Evolutionary conservation across 106 monocot genomes (phyloP).

Genomic region (Dioscorea zingiberensis): DNA sequence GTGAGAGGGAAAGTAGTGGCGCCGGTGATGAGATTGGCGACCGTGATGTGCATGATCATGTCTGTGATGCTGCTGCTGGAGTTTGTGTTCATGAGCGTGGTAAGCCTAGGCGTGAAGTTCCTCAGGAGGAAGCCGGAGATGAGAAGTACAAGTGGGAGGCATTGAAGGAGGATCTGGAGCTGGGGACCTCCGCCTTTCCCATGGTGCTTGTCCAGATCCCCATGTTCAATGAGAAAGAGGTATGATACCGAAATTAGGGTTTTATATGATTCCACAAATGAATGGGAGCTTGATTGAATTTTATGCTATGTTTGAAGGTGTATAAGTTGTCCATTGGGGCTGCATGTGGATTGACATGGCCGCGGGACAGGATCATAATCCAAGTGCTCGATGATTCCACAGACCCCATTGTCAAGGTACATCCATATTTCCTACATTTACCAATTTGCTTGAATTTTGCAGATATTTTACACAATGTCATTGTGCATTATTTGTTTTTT

Average conservation of each 20-base stretch:
- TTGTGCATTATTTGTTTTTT: too few relatives aligned
- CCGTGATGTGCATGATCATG: slow-evolving; percentile 30
- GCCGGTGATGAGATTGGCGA: slow-evolving; percentile 23
- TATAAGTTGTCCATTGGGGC: slow-evolving; percentile 47
- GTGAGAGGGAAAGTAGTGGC: background rate
- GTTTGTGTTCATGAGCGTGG: slow-evolving; percentile 27
- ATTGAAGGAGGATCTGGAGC: slow-evolving; percentile 32
- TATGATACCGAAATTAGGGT: background rate
- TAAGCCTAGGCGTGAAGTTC: slow-evolving; percentile 23
- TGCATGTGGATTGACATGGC: slow-evolving; percentile 49
- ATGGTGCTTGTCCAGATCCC: slow-evolving; percentile 57
- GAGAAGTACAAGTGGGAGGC: slow-evolving; percentile 47
- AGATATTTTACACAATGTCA: too few relatives aligned
- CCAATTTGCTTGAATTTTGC: too few relatives aligned
- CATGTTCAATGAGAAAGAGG: slow-evolving; percentile 50
- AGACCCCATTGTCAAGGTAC: slow-evolving; percentile 38
- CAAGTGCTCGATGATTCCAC: slow-evolving; percentile 62
- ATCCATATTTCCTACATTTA: too few relatives aligned
- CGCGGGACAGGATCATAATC: slow-evolving; percentile 41
- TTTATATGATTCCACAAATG: background rate
- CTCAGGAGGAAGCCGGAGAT: slow-evolving; percentile 28
- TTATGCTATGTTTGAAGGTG: slow-evolving; percentile 13
- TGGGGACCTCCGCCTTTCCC: slow-evolving; percentile 30
- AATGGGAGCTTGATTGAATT: too few relatives aligned
- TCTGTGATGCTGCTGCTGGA: slow-evolving; percentile 38